These are phyloP conservation scores for Beta corolliflora DNA, from an alignment of 179 eudicot species.

Conservation along the genomic window DNA sequence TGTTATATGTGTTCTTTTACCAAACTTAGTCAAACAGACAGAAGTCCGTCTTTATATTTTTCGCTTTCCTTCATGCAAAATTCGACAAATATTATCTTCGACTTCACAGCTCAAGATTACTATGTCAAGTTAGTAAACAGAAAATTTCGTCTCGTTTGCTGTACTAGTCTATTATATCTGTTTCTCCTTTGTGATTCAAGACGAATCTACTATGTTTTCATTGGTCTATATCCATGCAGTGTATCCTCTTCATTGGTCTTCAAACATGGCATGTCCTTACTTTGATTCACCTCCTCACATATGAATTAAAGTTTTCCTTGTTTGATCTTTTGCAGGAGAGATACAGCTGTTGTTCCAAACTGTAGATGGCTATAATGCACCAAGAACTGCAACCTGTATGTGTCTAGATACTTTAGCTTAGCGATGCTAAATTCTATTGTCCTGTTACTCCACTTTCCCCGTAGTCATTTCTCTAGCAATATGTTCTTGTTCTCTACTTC, in stretches of 20 bases:
- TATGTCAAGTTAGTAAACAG: not conserved
- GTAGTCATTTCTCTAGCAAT: not conserved
- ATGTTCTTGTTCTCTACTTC: not conserved
- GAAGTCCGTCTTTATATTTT: too few relatives aligned
- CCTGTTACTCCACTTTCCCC: conserved; percentile 3
- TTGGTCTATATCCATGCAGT: not conserved
- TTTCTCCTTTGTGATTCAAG: not conserved
- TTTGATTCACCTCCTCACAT: not conserved
- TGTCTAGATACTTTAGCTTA: conserved; percentile 14
- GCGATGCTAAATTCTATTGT: conserved; percentile 6
- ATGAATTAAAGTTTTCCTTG: not conserved
- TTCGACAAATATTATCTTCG: too few relatives aligned
- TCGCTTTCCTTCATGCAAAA: not conserved
- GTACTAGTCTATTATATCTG: not conserved
- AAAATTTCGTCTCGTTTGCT: not conserved
- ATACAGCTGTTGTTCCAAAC: not conserved
- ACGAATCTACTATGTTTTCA: not conserved
- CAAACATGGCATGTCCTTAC: not conserved
- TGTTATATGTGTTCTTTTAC: not conserved
- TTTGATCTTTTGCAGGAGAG: conserved; percentile 21
- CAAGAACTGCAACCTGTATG: conserved; percentile 1
- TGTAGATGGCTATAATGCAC: conserved; percentile 24
- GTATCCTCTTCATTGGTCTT: not conserved
- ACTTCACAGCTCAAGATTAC: not conserved
- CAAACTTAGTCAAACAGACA: not conserved